Evolutionary conservation across 2,329 filamentous ascomycete genomes (phyloP).

Genomic region (Beauveria asiatica): DNA sequence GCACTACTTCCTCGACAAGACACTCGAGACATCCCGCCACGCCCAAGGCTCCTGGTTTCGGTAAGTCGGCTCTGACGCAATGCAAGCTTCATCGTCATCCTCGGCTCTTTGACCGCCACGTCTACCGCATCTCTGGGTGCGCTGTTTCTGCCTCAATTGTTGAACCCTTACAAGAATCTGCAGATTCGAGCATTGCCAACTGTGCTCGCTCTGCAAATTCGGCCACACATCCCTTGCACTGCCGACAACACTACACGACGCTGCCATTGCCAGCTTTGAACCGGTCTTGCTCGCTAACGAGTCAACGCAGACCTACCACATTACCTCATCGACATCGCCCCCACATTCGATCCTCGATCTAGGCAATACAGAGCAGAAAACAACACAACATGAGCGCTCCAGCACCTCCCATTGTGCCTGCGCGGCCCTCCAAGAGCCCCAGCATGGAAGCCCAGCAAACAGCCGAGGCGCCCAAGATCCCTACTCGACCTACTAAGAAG

Average conservation of each 20-base stretch:
- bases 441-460: slow-evolving; percentile 33
- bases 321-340: neutral
- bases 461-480: slow-evolving; percentile 43
- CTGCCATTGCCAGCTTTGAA: neutral
- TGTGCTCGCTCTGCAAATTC: neutral
- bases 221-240: neutral
- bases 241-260: neutral
- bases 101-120: neutral
- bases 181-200: neutral
- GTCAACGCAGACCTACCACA: neutral
- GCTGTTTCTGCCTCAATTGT: slow-evolving; percentile 3
- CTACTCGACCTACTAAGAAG: slow-evolving; percentile 65
- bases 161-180: neutral
- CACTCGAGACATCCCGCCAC: neutral
- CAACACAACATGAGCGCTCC: slow-evolving; percentile 38
- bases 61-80: slow-evolving; percentile 10
- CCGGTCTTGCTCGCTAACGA: neutral
- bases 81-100: neutral
- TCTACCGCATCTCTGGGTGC: neutral
- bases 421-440: slow-evolving; percentile 44
- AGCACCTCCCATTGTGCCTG: slow-evolving; percentile 46
- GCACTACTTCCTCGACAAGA: neutral
- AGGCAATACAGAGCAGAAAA: neutral
- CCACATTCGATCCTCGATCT: neutral
- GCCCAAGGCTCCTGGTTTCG: slow-evolving; percentile 8